Percentiles rank a stretch among this genome's conserved stretches.
Conservation (phyloP, 108 stramenopile species). For the Fragilaria radians region DNA sequence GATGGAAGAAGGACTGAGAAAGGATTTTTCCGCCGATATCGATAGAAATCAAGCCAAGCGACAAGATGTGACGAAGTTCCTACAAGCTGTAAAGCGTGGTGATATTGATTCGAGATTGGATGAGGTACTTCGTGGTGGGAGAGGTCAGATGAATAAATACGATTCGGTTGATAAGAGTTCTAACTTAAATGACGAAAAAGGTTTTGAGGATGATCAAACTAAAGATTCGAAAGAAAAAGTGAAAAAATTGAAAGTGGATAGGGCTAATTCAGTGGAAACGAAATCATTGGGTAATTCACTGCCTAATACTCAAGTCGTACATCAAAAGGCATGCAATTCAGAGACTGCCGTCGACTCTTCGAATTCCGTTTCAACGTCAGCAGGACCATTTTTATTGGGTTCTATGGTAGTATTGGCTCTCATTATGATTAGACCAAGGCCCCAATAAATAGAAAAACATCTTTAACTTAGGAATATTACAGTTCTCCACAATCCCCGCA, state of each 20-base stretch:
- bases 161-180: slow-evolving; percentile 35
- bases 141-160: slow-evolving; percentile 31
- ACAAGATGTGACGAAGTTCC: neutral
- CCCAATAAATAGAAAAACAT: neutral
- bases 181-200: slow-evolving; percentile 43
- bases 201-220: neutral
- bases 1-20: neutral
- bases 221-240: neutral
- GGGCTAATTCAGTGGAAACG: too few species aligned
- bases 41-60: neutral
- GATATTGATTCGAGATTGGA: slow-evolving; percentile 25
- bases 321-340: neutral
- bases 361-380: neutral
- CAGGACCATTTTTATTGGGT: neutral
- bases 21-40: neutral
- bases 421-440: neutral
- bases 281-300: neutral
- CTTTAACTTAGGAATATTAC: neutral
- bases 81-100: neutral
- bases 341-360: neutral
- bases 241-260: neutral
- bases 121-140: slow-evolving; percentile 34
- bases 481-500: neutral
- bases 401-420: neutral
- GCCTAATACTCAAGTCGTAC: neutral